Evolutionary conservation across 805 yeast genomes (phyloP), one percentile per base, ranked within the genome.

Genomic region (Candida patagonica): DNA sequence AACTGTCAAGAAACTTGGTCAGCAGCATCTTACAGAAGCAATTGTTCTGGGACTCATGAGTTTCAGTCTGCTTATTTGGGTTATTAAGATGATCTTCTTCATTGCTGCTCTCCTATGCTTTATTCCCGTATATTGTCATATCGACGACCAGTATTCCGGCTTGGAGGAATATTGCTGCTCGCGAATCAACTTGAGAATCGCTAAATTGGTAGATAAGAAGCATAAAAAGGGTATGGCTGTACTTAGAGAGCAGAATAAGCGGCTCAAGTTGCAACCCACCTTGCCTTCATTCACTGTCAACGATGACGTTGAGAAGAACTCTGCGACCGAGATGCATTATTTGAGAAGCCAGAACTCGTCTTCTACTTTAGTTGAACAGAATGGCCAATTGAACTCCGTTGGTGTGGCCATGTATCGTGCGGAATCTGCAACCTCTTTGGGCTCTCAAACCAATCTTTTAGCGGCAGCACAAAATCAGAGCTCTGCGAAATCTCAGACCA

Each of bases 41-140:
- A 61, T 85, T n/a, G 71, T 85, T 19, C 56, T 86, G 20, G 73
- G 85, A 21, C 70, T 81, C 48, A 84, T 85, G 89, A 66, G 80
- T 29, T 68, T 81, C 42, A 81, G 94, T 1, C 74, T 86, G 50
- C 56, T 73, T 12, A 71, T 86, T 49, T 86, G 92, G 88, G 62
- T 76, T 9, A 59, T 81, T 40, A 81, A 82, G 65, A 70, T 80
- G 44, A 52, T 73, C 38, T 67, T 68, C 54, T 71, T 81, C 42
- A 48, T 65, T 19, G 51, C 75, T 40, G 88, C 85, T 1, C 45
- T 78, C 46, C 26, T 75, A 2, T 64, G 69, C 43, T 67, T 68
- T 35, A 48, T 73, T 10, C 80, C 78, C 3, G 69, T 80, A 2
- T 68, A 66, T 47, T 63, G 68, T 39, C 69, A 64, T 44, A 53